These are phyloP conservation scores for Pseudogymnoascus sp. DNA, from an alignment of 2,329 filamentous ascomycete genomes.

Conservation along the genomic window DNA sequence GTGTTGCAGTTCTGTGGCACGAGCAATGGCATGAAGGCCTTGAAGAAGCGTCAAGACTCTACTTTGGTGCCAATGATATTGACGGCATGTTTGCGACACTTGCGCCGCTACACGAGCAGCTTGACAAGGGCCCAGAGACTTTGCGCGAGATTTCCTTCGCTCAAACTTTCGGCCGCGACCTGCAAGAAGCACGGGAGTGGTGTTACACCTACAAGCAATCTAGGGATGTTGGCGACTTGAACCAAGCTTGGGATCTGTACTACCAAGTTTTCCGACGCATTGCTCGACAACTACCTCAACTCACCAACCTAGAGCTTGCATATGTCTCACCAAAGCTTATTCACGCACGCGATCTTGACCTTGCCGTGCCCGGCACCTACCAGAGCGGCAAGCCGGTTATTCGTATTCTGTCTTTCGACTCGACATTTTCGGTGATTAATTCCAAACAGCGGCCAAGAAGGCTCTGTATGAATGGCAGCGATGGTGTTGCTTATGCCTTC, in stretches of 20 bases:
- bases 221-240: constrained; percentile 87
- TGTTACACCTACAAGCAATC: constrained; percentile 85
- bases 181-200: constrained; percentile 92
- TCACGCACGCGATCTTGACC: constrained; percentile 72
- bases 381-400: constrained; percentile 69
- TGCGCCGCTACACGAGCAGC: constrained; percentile 80
- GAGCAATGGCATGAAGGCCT: constrained; percentile 98
- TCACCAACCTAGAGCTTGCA: constrained; percentile 86
- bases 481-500: constrained; percentile 82
- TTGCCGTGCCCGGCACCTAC: constrained; percentile 95
- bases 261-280: constrained; percentile 98
- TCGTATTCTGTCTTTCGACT: constrained; percentile 80
- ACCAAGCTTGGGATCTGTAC: constrained; percentile 98
- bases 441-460: constrained; percentile 95
- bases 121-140: constrained; percentile 87
- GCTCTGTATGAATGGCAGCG: constrained; percentile 78
- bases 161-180: constrained; percentile 90
- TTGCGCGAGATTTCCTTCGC: constrained; percentile 94
- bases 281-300: constrained; percentile 80
- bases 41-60: constrained; percentile 90
- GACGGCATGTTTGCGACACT: constrained; percentile 94
- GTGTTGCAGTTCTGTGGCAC: constrained; percentile 95
- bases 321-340: constrained; percentile 95
- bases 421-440: constrained; percentile 83
- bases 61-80: constrained; percentile 96